Base-by-base conservation (phyloP, 1,139 yeast species). In the Suhomyces wounanorum region DNA sequence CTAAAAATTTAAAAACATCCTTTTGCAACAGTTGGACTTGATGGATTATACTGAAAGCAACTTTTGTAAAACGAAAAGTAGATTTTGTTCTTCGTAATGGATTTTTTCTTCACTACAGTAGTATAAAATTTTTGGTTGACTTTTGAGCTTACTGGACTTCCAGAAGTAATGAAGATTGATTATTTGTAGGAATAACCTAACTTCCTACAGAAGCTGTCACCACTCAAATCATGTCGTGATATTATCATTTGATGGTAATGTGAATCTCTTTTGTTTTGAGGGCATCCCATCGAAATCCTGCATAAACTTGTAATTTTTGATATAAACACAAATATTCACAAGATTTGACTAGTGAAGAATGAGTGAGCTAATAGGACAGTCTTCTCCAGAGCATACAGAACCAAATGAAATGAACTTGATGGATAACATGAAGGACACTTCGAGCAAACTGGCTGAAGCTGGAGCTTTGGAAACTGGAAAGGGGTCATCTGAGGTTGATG, bases 251-350 rank as follows among this genome's bases (percentile, higher is more conserved):
- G 7, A 33, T 14, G 21, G 37, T 18, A 33, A 8, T 33, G 14
- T 14, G 7, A 14, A 10, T 8, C 11, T 33, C 18, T 7, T 2
- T 33, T 33, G 17, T 16, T 16, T 6, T 33, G 37, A 16, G 14
- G 35, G 21, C 43, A 33, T 40, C 41, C 41, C 46, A 43, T 43
- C 47, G 46, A 25, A n/a, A 28, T 47, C 40, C 46, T 47, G 47
- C 50, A 43, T 43, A 33, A 28, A 39, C 23, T 8, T 6, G 3
- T 11, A 14, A 16, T 16, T 48, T 43, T 48, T 40, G 43, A 40
- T 33, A 25, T 33, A 35, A 44, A 44, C 48, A 44, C 30, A 23
- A 18, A 17, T 33, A 21, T 30, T 13, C 36, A 16, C 8, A 11
- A n/a, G 3, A n/a, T n/a, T 14, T 18, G 21, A 30, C n/a, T 18